Evolutionary conservation across 371 early-diverging fungal species (phyloP), one percentile per base, ranked within the genome.

Genomic region (Batrachochytrium dendrobatidis): DNA sequence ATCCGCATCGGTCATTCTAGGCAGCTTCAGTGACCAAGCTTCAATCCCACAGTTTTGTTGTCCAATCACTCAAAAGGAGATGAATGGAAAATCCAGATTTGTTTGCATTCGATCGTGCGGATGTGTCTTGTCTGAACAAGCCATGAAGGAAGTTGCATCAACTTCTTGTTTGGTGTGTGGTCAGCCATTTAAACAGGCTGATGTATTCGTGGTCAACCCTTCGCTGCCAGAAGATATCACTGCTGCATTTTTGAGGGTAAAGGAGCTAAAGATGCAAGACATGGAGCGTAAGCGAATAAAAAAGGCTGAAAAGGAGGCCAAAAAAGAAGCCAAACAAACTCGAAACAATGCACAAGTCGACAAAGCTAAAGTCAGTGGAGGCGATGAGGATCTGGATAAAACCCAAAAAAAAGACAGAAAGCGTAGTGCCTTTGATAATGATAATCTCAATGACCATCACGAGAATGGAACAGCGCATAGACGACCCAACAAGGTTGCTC

Each of bases 51-150:
- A 67, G 63, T 95, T 87, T 61, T 79, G 89, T 25, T 97, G 98
- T 61, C 96, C 98, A 0, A 74, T 97, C 15, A 88, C 95, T 0
- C 75, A 83, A 75, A 90, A 89, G 67, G 95, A 94, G 74, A 92
- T 97, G 92, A 93, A 90, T 64, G 95, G 95, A 12, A 88, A 87
- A 55, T 73, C 80, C 54, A 81, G 82, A 30, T 94, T 94, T 66
- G 83, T 87, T 18, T 90, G 83, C 67, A 59, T 87, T 29, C 74
- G 78, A 56, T 74, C 82, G 4, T 97, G 97, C 67, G 95, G 97
- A 0, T 92, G 92, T 65, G 92, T 88, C 6, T 74, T 93, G 67
- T 88, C 93, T 3, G 89, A 90, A 56, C 83, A 84, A 57, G 91
- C 92, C 0, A 61, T 93, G 26, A 88, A 86, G 60, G 87, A 89